Base-by-base conservation (phyloP, 2,329 filamentous ascomycete genomes). In the Sphaerulina musiva region DNA sequence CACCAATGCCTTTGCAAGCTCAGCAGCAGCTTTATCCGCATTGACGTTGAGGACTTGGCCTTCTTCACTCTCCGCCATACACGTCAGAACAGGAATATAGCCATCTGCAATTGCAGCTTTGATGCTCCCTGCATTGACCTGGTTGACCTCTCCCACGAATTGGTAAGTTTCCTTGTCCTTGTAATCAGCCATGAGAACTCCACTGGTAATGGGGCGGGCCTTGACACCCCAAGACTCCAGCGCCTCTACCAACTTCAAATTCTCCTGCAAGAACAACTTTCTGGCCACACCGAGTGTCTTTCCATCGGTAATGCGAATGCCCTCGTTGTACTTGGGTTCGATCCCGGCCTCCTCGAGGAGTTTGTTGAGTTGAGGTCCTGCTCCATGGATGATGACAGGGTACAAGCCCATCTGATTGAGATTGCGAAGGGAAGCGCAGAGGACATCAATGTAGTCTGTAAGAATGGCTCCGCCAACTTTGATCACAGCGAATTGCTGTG, bases 401-500 rank as follows among this genome's bases (percentile, higher is more conserved):
- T 89, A 96, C 40, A 98, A 81, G 40, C 91, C 90, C 68, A 97
- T 89, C 77, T 95, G 87, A 74, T 95, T 92, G 47, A 97, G 82
- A 74, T 97, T 95, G 29, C 89, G 86, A 55, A 97, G 79, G 47
- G 88, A 91, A 52, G 87, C 86, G 69, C 89, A 95, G 53, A 98
- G 82, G 66, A 91, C 90, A 71, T 95, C 87, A 53, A 97, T 80
- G 73, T 96, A 87, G 70, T 97, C 91, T 57, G 89, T 95, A 66
- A 98, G 81, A 67, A 97, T 96, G 59, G 92, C 93, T 59, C 92
- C 93, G 58, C 92, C 93, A 53, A 97, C 92, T 78, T 98, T 98
- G 74, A 98, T 95, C 46, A 98, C 92, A 62, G 91, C 92, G 72
- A 97, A 98, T 69, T 95, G 90, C 76, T 97, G 91, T 36, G 90